Conservation (phyloP, 805 yeast genomes). For the Diddensiella caesifluorescens region DNA sequence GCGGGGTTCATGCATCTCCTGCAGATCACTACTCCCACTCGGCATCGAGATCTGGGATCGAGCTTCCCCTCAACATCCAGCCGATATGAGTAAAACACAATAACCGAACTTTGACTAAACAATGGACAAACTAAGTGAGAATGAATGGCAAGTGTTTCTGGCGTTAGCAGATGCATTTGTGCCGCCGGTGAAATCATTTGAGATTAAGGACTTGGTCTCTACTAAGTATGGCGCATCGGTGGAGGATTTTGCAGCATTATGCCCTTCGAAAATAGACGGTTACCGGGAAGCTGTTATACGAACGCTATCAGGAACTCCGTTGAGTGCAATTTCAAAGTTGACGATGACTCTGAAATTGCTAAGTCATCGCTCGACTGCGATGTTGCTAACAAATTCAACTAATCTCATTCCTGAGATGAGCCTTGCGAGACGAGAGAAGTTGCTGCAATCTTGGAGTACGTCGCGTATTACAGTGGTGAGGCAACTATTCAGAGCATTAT, state of each 20-base stretch:
- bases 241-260: constrained; percentile 11
- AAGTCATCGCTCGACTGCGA: constrained; percentile 22
- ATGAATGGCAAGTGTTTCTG: constrained; percentile 9
- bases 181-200: constrained; percentile 17
- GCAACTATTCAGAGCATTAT: constrained; percentile 33
- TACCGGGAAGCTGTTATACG: constrained; percentile 6
- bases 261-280: constrained; percentile 11
- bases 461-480: constrained; percentile 38
- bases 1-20: too few relatives aligned
- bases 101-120: too few relatives aligned
- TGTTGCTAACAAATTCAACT: constrained; percentile 22
- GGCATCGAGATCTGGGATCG: too few relatives aligned
- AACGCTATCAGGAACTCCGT: constrained; percentile 2
- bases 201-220: constrained; percentile 8
- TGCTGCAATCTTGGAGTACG: constrained; percentile 38
- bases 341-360: constrained; percentile 19
- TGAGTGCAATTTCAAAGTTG: constrained; percentile 12
- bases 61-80: too few relatives aligned
- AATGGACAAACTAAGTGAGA: constrained; percentile 5
- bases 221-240: constrained; percentile 8
- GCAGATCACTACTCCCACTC: too few relatives aligned
- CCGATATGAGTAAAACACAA: too few relatives aligned
- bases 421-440: constrained; percentile 29
- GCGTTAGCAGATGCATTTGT: constrained; percentile 19
- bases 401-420: constrained; percentile 25